phyloP scores from a whole-genome alignment of 805 yeast species.

The Saccharomycopsis amapae region DNA sequence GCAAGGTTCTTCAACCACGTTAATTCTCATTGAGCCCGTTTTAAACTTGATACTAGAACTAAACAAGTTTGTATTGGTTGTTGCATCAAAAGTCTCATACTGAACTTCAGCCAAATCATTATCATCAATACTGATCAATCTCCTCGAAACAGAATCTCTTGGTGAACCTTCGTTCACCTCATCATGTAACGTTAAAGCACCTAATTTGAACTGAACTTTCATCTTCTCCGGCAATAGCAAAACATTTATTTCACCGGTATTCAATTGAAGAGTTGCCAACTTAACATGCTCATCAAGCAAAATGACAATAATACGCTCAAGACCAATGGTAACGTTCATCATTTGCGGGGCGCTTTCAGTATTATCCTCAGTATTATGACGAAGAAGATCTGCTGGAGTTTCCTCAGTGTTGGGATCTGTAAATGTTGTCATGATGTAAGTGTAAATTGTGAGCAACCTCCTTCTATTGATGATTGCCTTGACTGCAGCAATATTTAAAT shows the following conservation, averaged over 20 bases:
- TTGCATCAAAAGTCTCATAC: conserved; percentile 73
- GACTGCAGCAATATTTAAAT: conserved; percentile 70
- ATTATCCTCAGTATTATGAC: conserved; percentile 57
- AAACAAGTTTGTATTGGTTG: conserved; percentile 38
- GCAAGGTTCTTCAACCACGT: conserved; percentile 77
- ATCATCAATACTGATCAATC: conserved; percentile 73
- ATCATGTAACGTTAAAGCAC: conserved; percentile 72
- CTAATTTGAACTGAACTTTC: conserved; percentile 65
- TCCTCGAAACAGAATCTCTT: conserved; percentile 50
- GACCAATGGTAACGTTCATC: conserved; percentile 56
- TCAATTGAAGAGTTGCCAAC: conserved; percentile 69
- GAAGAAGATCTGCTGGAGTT: conserved; percentile 61
- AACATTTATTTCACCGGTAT: conserved; percentile 63
- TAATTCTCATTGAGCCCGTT: conserved; percentile 69
- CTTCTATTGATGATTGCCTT: conserved; percentile 68
- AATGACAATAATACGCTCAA: conserved; percentile 68
- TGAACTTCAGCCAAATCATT: conserved; percentile 71
- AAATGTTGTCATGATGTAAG: conserved; percentile 79
- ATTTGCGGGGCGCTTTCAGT: conserved; percentile 61
- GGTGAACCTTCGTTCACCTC: conserved; percentile 62
- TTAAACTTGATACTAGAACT: conserved; percentile 53
- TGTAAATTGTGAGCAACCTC: conserved; percentile 69
- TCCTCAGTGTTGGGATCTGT: conserved; percentile 71
- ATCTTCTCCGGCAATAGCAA: conserved; percentile 68
- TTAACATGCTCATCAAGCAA: conserved; percentile 76